Percentiles rank a stretch among this genome's conserved stretches.
Conservation (phyloP, 1,139 yeast genomes). For the Nakaseomyces uthaithaninus region DNA sequence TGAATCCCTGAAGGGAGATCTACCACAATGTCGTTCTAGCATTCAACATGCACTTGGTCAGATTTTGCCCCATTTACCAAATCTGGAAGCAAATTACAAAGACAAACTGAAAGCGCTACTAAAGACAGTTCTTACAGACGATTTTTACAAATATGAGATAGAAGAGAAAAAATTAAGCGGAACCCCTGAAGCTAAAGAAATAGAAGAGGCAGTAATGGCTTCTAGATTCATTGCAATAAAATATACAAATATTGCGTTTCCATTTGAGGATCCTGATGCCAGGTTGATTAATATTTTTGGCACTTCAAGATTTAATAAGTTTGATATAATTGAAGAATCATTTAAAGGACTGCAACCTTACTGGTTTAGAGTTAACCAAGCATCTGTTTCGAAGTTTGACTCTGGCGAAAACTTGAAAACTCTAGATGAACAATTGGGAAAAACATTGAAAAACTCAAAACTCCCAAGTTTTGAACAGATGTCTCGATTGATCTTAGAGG, state of each 20-base stretch:
- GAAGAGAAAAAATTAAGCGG: constrained; percentile 12
- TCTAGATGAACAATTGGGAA: constrained; percentile 37
- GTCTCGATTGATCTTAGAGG: not conserved
- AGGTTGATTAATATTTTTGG: constrained; percentile 65
- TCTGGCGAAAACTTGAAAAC: constrained; percentile 34
- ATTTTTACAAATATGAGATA: constrained; percentile 11
- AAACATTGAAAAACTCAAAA: constrained; percentile 30
- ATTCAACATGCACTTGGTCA: constrained; percentile 68
- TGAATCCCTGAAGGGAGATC: constrained; percentile 61
- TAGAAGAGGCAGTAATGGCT: constrained; percentile 32
- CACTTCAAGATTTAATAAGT: constrained; percentile 45
- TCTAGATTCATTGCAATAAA: constrained; percentile 60
- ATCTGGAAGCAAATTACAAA: constrained; percentile 37
- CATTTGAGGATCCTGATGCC: constrained; percentile 62
- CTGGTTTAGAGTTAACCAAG: constrained; percentile 38
- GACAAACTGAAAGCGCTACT: constrained; percentile 40
- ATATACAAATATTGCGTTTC: constrained; percentile 55
- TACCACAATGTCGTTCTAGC: constrained; percentile 52
- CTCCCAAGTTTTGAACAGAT: constrained; percentile 40
- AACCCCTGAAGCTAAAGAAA: constrained; percentile 18
- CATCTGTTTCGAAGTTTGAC: constrained; percentile 33
- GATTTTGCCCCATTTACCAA: constrained; percentile 43
- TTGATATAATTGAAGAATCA: constrained; percentile 77
- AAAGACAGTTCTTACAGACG: constrained; percentile 35
- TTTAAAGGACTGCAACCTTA: constrained; percentile 76